Evolutionary conservation across 225 moss, liverwort and hornwort genomes (phyloP).

Genomic region (Antitrichia curtipendula): DNA sequence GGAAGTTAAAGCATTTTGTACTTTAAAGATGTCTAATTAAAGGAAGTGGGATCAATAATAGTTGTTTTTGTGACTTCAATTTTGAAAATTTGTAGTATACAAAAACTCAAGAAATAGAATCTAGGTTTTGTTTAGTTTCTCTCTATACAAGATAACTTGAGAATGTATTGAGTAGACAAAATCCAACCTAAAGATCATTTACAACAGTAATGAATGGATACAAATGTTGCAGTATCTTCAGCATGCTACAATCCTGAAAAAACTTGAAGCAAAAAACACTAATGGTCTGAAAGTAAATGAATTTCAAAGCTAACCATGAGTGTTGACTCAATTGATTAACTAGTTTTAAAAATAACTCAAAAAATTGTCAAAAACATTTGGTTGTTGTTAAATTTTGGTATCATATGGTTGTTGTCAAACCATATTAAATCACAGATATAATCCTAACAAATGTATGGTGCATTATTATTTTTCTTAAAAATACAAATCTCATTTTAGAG

Average conservation of each 20-base stretch:
- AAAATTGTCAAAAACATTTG: background rate
- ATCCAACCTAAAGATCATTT: no score
- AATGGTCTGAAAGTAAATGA: background rate
- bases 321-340: background rate
- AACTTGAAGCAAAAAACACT: background rate
- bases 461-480: no score
- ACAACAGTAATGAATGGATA: background rate
- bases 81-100: background rate
- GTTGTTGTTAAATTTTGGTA: background rate
- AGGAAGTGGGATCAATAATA: background rate
- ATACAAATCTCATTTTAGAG: no score
- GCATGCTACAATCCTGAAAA: accelerated
- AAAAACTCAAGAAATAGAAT: background rate
- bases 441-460: no score
- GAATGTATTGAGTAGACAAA: background rate
- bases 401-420: background rate
- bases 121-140: accelerated
- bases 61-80: background rate
- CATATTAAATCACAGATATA: background rate
- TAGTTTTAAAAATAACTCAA: background rate
- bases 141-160: accelerated
- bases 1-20: background rate
- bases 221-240: background rate
- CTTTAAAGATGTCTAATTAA: background rate
- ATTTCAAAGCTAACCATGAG: accelerated